Conservation (phyloP, 495 filamentous ascomycete species). For the Penicillium antarcticum region DNA sequence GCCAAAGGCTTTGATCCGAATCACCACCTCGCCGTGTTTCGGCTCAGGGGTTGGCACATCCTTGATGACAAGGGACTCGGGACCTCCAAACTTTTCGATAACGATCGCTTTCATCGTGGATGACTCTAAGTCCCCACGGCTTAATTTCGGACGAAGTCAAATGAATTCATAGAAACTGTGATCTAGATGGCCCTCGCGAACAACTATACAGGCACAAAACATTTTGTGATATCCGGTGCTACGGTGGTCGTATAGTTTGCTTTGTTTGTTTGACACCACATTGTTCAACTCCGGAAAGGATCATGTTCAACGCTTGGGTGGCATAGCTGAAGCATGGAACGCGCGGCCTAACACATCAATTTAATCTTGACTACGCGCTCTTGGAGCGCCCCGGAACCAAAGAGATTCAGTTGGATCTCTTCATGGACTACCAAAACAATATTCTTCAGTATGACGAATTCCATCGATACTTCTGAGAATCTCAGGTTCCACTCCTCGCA, state of each 20-base stretch:
- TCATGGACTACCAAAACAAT: slow-evolving; percentile 57
- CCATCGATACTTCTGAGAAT: slow-evolving; percentile 55
- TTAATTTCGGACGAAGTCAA: too few species aligned
- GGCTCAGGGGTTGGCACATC: slow-evolving; percentile 30
- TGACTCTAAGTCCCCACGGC: neutral
- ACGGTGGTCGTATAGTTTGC: too few species aligned
- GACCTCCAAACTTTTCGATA: slow-evolving; percentile 37
- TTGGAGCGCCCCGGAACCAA: slow-evolving; percentile 49
- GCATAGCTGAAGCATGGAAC: slow-evolving; percentile 18
- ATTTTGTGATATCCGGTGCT: too few species aligned
- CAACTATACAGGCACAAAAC: too few species aligned
- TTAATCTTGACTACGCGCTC: slow-evolving; percentile 50
- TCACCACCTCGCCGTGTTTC: slow-evolving; percentile 29
- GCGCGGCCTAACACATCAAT: neutral
- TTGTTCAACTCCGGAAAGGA: too few species aligned
- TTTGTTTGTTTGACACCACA: too few species aligned
- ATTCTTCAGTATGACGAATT: slow-evolving; percentile 54
- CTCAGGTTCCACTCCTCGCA: slow-evolving; percentile 53
- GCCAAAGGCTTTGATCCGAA: slow-evolving; percentile 44
- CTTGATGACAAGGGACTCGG: slow-evolving; percentile 31
- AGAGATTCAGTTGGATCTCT: slow-evolving; percentile 56
- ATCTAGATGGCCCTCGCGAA: too few species aligned
- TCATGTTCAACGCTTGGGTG: slow-evolving; percentile 15
- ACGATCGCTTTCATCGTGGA: slow-evolving; percentile 41
- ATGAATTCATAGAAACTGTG: too few species aligned